Percentiles rank a stretch among this genome's conserved stretches.
phyloP scores from a whole-genome alignment of 805 yeast species.

The Yarrowia bubula region DNA sequence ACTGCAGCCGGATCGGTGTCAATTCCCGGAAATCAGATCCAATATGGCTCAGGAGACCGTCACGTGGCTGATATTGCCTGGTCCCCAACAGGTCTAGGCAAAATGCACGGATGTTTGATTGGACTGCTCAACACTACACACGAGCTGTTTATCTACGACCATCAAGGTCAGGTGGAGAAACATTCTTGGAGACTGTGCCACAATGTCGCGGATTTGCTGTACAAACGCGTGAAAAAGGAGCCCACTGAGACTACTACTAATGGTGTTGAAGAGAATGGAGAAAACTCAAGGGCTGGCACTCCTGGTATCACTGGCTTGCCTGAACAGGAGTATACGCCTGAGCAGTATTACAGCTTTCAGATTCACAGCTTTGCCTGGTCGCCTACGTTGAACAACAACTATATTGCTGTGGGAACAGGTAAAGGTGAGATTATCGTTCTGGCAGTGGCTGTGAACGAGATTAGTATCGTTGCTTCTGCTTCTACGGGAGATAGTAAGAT shows the following conservation, averaged over 20 bases:
- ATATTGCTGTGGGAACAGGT: conserved; percentile 7
- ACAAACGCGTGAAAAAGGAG: background rate
- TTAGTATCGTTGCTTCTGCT: background rate
- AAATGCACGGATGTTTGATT: conserved; percentile 5
- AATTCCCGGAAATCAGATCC: conserved; percentile 21
- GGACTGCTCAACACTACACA: conserved; percentile 15
- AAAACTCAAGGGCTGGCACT: background rate
- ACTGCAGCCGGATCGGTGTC: background rate
- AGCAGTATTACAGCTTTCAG: conserved; percentile 5
- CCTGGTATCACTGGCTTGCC: background rate
- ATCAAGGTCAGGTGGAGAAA: conserved; percentile 1
- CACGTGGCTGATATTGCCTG: conserved; percentile 16
- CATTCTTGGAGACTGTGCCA: conserved; percentile 14
- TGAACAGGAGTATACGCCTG: conserved; percentile 1
- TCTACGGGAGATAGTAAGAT: background rate
- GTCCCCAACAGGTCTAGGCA: conserved; percentile 10
- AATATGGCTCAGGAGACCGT: conserved; percentile 19
- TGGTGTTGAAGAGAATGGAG: background rate
- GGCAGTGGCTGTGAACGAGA: background rate
- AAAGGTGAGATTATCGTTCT: background rate
- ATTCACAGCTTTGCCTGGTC: conserved; percentile 24
- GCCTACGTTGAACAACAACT: conserved; percentile 1
- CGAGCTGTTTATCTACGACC: conserved; percentile 19
- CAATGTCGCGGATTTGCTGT: conserved; percentile 2
- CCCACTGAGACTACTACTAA: background rate